Evolutionary conservation across 2,329 filamentous ascomycete species (phyloP), one percentile per base, ranked within the genome.

Genomic region (Ceratocystis variospora): DNA sequence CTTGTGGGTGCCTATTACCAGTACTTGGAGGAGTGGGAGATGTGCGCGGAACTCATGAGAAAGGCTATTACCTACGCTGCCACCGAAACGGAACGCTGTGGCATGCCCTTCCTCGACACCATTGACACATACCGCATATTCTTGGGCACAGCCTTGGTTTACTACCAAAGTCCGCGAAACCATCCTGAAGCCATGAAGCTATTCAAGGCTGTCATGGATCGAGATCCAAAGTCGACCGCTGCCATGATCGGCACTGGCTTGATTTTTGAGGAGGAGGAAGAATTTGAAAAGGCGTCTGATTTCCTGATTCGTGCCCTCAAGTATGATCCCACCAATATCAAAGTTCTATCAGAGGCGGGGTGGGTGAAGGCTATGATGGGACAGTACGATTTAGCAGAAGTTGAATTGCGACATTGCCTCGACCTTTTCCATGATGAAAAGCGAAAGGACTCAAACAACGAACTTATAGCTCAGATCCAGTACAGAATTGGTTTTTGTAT

Each of bases 231-330:
- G 2, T 92, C 88, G 0, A 95, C 91, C 0, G 78, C 85, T 37
- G 92, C 92, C 1, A 79, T 99, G 68, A 89, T 97, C 59, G 94
- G 94, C 0, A 85, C 96, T 44, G 95, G 94, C 0, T 77, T 97
- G 28, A 93, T 99, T 50, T 87, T 92, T 61, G 91, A 96, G 74
- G 94, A 97, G 71, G 91, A 96, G 70, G 88, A 96, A 71, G 88
- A 97, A 69, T 96, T 89, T 71, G 80, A 83, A 61, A 82, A 90
- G 71, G 94, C 95, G 0, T 85, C 92, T 48, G 83, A 87, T 33
- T 96, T 96, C 72, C 77, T 99, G 12, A 82, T 81, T 48, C 83
- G 89, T 69, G 94, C 94, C 1, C 74, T 95, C 31, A 74, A 85
- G 69, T 83, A 88, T 28, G 90, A 96, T 72, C 78, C 81, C 1